These are phyloP conservation scores for Pisolithus tinctorius DNA, from an alignment of 768 basidiomycete species.

Conservation along the genomic window DNA sequence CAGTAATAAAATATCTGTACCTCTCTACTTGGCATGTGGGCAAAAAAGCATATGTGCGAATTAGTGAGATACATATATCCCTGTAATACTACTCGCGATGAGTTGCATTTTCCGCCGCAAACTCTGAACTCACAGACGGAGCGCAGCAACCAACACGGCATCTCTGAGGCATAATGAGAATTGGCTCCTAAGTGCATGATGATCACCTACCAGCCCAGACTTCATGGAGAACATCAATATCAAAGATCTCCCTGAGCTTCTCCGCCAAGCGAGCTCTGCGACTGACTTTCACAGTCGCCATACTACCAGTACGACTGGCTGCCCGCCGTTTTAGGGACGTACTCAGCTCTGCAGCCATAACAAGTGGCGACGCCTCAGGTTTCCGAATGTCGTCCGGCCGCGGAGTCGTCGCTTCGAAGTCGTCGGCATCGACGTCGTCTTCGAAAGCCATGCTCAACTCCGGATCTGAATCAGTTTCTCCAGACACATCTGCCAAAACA, in stretches of 20 bases:
- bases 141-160: slow-evolving; percentile 90
- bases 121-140: slow-evolving; percentile 65
- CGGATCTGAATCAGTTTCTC: slow-evolving; percentile 25
- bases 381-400: slow-evolving; percentile 24
- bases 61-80: slow-evolving; percentile 97
- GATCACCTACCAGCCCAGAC: slow-evolving; percentile 66
- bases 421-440: slow-evolving; percentile 47
- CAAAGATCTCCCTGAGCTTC: slow-evolving; percentile 86
- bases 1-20: slow-evolving; percentile 32
- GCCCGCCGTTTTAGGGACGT: slow-evolving; percentile 17
- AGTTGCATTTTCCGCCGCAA: background rate
- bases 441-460: slow-evolving; percentile 35
- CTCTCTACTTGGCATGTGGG: slow-evolving; percentile 87
- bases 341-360: slow-evolving; percentile 10
- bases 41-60: slow-evolving; percentile 93
- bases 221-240: slow-evolving; percentile 72
- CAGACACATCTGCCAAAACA: slow-evolving; percentile 21
- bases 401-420: slow-evolving; percentile 53
- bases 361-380: slow-evolving; percentile 5
- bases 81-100: slow-evolving; percentile 63
- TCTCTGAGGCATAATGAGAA: slow-evolving; percentile 43
- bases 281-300: slow-evolving; percentile 65
- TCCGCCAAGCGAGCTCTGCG: slow-evolving; percentile 72
- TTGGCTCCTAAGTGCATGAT: background rate
- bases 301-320: slow-evolving; percentile 47